A percentile compares a stretch with the other conserved stretches of the same genome.
These are phyloP conservation scores for Cokeromyces recurvatus DNA, from an alignment of 371 early-diverging fungal genomes.

Conservation along the genomic window DNA sequence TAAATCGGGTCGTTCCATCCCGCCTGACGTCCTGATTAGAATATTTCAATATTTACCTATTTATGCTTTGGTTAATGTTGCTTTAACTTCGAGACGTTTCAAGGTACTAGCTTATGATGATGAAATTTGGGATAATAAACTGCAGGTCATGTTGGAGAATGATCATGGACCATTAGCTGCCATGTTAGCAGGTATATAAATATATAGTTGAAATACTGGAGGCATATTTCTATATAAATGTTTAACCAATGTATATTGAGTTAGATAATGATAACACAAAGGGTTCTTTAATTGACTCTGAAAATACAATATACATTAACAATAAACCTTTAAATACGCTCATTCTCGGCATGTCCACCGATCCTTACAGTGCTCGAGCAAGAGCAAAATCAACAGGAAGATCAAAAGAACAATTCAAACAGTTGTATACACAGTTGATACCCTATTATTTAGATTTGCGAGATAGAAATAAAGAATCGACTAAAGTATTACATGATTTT, in stretches of 20 bases:
- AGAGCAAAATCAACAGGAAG: constrained; percentile 47
- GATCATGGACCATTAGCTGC: constrained; percentile 31
- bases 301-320: constrained; percentile 35
- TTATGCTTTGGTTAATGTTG: constrained; percentile 41
- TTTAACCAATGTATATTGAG: no score
- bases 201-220: no score
- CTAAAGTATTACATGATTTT: constrained; percentile 64
- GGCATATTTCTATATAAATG: no score
- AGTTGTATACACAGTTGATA: constrained; percentile 54
- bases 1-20: constrained; percentile 10
- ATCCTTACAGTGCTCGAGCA: constrained; percentile 51
- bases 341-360: constrained; percentile 56
- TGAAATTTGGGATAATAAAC: constrained; percentile 58
- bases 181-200: no score
- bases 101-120: constrained; percentile 64
- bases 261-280: no score
- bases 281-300: constrained; percentile 29
- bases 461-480: constrained; percentile 54
- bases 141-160: constrained; percentile 32
- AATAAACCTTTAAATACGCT: constrained; percentile 45
- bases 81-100: constrained; percentile 53
- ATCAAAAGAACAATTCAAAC: constrained; percentile 67
- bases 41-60: constrained; percentile 50
- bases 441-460: constrained; percentile 77
- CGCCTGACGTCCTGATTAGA: constrained; percentile 47